These are phyloP conservation scores for Corymbia maculata DNA, from an alignment of 345 rosid species.

Conservation along the genomic window DNA sequence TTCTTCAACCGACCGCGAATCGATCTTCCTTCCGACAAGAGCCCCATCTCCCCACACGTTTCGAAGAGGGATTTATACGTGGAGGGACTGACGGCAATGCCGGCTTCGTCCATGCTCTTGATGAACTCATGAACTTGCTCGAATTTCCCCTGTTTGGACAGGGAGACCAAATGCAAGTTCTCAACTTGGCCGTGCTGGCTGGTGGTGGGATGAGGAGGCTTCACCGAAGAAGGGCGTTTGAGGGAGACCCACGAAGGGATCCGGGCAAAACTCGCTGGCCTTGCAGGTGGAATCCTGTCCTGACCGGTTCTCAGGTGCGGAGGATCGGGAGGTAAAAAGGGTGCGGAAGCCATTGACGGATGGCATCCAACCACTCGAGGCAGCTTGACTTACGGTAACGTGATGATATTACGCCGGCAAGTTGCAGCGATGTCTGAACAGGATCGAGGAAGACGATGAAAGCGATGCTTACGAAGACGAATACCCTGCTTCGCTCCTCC, in stretches of 20 bases:
- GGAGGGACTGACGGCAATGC: conserved; percentile 24
- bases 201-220: not conserved
- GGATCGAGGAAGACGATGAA: not conserved
- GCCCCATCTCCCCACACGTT: conserved; percentile 25
- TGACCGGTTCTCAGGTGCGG: not conserved
- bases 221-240: conserved; percentile 16
- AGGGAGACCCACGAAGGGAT: conserved; percentile 59
- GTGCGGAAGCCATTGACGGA: not conserved
- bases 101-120: conserved; percentile 39
- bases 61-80: conserved; percentile 39
- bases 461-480: not conserved
- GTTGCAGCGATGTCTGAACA: not conserved
- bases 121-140: conserved; percentile 53
- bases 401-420: not conserved
- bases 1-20: conserved; percentile 26
- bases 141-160: conserved; percentile 49
- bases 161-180: conserved; percentile 44
- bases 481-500: not conserved
- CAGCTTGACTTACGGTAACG: not conserved
- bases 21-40: conserved; percentile 36
- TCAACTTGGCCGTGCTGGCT: conserved; percentile 33
- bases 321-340: not conserved
- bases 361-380: not conserved
- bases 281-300: conserved; percentile 5
- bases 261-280: conserved; percentile 25